A percentile compares a stretch with the other conserved stretches of the same genome.
Conservation (phyloP, 106 monocot genomes). For the Platanthera zijinensis region DNA sequence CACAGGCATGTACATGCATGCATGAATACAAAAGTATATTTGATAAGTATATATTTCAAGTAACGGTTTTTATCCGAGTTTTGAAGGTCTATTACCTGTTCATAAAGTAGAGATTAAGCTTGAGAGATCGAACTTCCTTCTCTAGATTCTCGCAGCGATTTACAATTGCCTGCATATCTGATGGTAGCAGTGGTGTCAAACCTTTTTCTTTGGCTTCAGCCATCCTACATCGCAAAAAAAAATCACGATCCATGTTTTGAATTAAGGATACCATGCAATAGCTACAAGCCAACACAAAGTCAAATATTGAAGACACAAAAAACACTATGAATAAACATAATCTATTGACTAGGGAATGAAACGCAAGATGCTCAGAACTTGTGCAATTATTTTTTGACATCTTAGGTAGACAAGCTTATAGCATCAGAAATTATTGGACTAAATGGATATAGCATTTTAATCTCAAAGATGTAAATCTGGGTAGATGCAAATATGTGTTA, state of each 20-base stretch:
- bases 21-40: background rate
- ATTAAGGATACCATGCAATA: background rate
- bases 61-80: background rate
- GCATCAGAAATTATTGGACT: background rate
- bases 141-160: conserved; percentile 44
- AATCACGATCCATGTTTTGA: background rate
- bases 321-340: background rate
- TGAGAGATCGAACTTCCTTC: conserved; percentile 54
- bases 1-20: background rate
- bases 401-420: background rate
- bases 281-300: background rate
- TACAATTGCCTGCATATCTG: conserved; percentile 39
- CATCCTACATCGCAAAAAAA: conserved; percentile 24
- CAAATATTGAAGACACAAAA: background rate
- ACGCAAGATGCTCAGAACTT: background rate
- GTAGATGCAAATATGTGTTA: background rate
- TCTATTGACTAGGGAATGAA: background rate
- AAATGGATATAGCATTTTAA: too few relatives aligned
- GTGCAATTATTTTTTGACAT: background rate
- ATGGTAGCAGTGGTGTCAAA: conserved; percentile 21
- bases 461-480: background rate
- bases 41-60: background rate
- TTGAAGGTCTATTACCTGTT: conserved; percentile 21
- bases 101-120: conserved; percentile 50
- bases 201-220: conserved; percentile 53